These are phyloP conservation scores for Ceratobasidium papillatum DNA, from an alignment of 1,284 basidiomycete genomes.

Conservation along the genomic window DNA sequence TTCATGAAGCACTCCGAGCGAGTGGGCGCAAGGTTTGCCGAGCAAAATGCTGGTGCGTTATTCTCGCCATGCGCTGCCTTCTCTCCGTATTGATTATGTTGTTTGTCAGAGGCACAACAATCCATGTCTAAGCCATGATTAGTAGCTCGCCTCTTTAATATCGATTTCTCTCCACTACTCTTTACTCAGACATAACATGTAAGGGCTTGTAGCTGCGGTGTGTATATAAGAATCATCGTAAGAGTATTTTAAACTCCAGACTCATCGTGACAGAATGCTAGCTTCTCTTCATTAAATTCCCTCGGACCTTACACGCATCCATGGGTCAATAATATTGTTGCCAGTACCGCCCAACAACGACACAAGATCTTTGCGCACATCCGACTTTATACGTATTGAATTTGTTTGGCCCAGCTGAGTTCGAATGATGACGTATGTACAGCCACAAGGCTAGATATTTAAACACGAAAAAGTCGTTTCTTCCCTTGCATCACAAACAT, in stretches of 20 bases:
- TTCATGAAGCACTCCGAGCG: conserved; percentile 98
- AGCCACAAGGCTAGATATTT: neutral
- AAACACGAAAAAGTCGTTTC: neutral
- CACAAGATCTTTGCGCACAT: neutral
- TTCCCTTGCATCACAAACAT: neutral
- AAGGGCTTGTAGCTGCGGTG: neutral
- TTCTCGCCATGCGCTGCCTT: neutral
- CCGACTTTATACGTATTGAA: neutral
- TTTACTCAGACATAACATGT: no score
- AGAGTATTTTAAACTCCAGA: neutral
- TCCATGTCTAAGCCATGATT: conserved; percentile 13
- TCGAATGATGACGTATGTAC: neutral
- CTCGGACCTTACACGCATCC: no score
- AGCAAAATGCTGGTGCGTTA: conserved; percentile 83
- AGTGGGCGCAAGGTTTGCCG: conserved; percentile 90
- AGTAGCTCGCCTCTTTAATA: neutral
- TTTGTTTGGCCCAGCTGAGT: neutral
- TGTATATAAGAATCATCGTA: neutral
- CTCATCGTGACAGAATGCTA: neutral
- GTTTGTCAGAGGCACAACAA: conserved; percentile 26
- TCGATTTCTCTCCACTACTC: neutral
- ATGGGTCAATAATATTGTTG: no score
- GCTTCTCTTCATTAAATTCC: neutral
- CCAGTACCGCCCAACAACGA: no score
- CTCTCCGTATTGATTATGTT: neutral